Base-by-base conservation (phyloP, 805 yeast species). In the Pichia manshurica region DNA sequence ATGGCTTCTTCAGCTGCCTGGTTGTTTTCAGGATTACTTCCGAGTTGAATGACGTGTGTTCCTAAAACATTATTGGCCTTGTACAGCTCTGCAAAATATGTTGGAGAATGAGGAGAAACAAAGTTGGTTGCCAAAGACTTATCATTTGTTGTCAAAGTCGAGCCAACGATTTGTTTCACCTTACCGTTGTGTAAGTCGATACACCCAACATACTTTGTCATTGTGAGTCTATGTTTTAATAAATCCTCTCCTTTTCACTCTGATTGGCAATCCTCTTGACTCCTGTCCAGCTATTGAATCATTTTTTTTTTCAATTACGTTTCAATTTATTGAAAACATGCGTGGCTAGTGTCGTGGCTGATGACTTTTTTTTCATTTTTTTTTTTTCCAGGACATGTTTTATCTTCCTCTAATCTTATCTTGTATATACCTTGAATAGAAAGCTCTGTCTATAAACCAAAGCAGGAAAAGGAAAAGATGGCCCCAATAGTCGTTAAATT, bases 141-240 rank as follows among this genome's bases (percentile, higher is more conserved):
- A 47, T 71, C 77, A 4, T 66, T 60, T 10, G 70, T 68, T 0
- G 75, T 72, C 19, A 93, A 70, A 0, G 96, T 85, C 0, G 96
- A 96, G 6, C 99, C 99, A 1, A 93, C 97, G 46, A 93, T 93
- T 64, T 93, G 99, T 60, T 93, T 93, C 51, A 93, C 99, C 56
- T 87, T 84, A 2, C 99, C 99, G 7, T 84, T 77, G 65, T 93
- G 99, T 49, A 93, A 81, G 62, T 93, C 99, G 34, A 93, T 91
- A 61, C 99, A 93, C 0, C 97, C 98, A 58, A 90, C 78, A 67
- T 87, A 93, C 45, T 75, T 74, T 0, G 96, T 90, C 96, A 90
- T 89, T 22, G 31, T 50, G 33, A 12, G 17, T 36, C 22, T 36
- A 17, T 36, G 22, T 16, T 20, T 36, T 36, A 25, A 7, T 25